These are phyloP conservation scores for Sugiyamaella boreocaroliniensis DNA, from an alignment of 805 yeast species.

Conservation along the genomic window DNA sequence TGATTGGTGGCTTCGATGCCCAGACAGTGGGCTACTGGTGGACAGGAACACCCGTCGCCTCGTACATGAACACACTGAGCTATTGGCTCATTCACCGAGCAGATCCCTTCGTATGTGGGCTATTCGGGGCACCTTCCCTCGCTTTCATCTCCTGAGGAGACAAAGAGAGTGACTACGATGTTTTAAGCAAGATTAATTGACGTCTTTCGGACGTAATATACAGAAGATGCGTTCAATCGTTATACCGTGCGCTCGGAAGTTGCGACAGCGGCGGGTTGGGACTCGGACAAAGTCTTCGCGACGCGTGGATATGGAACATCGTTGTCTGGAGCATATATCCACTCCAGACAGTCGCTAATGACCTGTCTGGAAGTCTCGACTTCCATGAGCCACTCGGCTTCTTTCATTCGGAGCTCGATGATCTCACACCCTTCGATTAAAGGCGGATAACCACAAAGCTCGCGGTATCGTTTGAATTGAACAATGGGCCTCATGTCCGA, in stretches of 20 bases:
- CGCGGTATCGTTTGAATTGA: slow-evolving; percentile 47
- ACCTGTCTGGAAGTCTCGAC: slow-evolving; percentile 49
- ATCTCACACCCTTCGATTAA: slow-evolving; percentile 75
- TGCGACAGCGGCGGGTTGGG: too few relatives aligned
- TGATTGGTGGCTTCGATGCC: not conserved
- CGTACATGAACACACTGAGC: not conserved
- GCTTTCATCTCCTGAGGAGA: not conserved
- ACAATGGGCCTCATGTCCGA: slow-evolving; percentile 58
- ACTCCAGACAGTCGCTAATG: slow-evolving; percentile 55
- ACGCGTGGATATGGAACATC: slow-evolving; percentile 6
- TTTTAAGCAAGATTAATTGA: too few relatives aligned
- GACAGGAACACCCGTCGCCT: not conserved
- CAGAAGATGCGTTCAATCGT: not conserved
- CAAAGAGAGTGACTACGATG: too few relatives aligned
- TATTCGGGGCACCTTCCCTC: not conserved
- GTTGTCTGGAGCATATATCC: slow-evolving; percentile 26
- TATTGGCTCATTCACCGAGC: not conserved
- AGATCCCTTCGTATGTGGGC: not conserved
- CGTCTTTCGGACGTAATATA: not conserved
- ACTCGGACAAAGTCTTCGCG: too few relatives aligned
- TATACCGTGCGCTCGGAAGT: not conserved
- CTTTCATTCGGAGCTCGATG: slow-evolving; percentile 50
- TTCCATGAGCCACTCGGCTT: slow-evolving; percentile 56
- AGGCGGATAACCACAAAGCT: slow-evolving; percentile 39
- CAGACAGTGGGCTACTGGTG: not conserved